Evolutionary conservation across 2,329 filamentous ascomycete species (phyloP).

Genomic region (Fonsecaea nubica): DNA sequence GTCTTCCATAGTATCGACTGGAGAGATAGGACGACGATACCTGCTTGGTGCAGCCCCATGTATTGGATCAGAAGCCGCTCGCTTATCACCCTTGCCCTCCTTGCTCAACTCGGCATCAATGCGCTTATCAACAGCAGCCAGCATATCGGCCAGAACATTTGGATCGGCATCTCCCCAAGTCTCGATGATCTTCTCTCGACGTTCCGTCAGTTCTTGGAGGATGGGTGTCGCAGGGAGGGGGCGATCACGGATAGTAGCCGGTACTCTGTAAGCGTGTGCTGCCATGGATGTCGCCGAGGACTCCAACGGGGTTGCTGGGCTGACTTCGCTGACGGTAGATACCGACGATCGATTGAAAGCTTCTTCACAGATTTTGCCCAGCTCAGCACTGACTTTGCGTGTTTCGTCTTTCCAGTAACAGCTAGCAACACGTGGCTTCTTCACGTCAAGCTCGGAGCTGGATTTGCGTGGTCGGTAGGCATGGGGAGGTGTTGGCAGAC

Average conservation of each 20-base stretch:
- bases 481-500: slow-evolving; percentile 49
- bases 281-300: slow-evolving; percentile 59
- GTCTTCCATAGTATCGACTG: slow-evolving; percentile 41
- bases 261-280: slow-evolving; percentile 41
- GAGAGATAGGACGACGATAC: slow-evolving; percentile 22
- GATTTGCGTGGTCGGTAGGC: slow-evolving; percentile 46
- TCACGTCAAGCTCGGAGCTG: slow-evolving; percentile 46
- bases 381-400: slow-evolving; percentile 79
- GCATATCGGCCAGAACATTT: slow-evolving; percentile 59
- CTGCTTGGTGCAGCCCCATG: slow-evolving; percentile 21
- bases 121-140: slow-evolving; percentile 65
- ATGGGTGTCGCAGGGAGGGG: slow-evolving; percentile 54
- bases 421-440: slow-evolving; percentile 51
- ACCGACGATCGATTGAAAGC: slow-evolving; percentile 78
- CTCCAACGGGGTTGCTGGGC: slow-evolving; percentile 49
- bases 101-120: slow-evolving; percentile 53
- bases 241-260: slow-evolving; percentile 44
- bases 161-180: slow-evolving; percentile 55
- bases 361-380: slow-evolving; percentile 89
- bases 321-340: slow-evolving; percentile 53
- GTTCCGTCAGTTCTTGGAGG: slow-evolving; percentile 63
- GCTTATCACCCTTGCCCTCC: slow-evolving; percentile 44
- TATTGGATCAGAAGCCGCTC: slow-evolving; percentile 57
- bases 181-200: slow-evolving; percentile 63
- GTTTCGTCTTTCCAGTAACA: slow-evolving; percentile 76